These are phyloP conservation scores for Irineochytrium annulatum DNA, from an alignment of 192 early-diverging fungal genomes.

Conservation along the genomic window DNA sequence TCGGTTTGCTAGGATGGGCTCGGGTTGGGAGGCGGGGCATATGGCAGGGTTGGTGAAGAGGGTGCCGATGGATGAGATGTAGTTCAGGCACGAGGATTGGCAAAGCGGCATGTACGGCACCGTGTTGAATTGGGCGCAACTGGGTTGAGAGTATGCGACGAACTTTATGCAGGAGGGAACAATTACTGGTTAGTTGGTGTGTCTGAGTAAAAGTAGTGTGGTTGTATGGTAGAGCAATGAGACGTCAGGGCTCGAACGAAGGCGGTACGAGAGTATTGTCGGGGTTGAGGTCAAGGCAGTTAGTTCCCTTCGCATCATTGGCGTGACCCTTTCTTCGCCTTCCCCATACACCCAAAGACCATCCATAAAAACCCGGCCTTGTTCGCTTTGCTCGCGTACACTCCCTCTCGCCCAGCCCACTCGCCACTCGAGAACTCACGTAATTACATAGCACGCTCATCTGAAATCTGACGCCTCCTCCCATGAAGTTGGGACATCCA, in stretches of 20 bases:
- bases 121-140: neutral
- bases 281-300: too few species aligned
- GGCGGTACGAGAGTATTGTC: too few species aligned
- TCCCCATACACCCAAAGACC: too few species aligned
- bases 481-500: conserved; percentile 29
- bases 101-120: conserved; percentile 20
- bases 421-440: too few species aligned
- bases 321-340: too few species aligned
- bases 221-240: neutral
- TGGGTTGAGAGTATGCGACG: conserved; percentile 15
- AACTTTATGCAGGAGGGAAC: conserved; percentile 10
- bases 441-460: conserved; percentile 27
- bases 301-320: too few species aligned
- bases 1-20: neutral
- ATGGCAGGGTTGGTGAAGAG: conserved; percentile 26
- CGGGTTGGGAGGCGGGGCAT: conserved; percentile 13
- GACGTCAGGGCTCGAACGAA: neutral
- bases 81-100: conserved; percentile 22
- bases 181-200: too few species aligned
- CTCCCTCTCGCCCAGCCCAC: too few species aligned
- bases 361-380: too few species aligned
- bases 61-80: conserved; percentile 21
- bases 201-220: too few species aligned
- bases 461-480: conserved; percentile 26
- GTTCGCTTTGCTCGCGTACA: too few species aligned